phyloP scores from a whole-genome alignment of 306 rosid species.

The Urtica urens region DNA sequence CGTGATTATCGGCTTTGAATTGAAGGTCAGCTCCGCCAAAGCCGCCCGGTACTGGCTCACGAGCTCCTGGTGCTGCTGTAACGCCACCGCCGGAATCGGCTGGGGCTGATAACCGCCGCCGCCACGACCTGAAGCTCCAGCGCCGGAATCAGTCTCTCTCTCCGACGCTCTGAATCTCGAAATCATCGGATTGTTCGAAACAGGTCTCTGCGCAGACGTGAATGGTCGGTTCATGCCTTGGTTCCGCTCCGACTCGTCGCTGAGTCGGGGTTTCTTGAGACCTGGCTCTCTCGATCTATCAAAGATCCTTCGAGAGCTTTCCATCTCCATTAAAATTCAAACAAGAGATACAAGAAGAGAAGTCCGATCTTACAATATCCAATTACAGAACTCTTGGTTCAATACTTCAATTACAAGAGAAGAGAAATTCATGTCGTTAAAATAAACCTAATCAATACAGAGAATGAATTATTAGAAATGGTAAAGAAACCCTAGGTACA shows the following conservation, averaged over 20 bases:
- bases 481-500: neutral
- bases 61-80: conserved; percentile 56
- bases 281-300: conserved; percentile 77
- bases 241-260: conserved; percentile 43
- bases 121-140: conserved; percentile 41
- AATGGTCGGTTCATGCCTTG: conserved; percentile 33
- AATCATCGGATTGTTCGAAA: conserved; percentile 23
- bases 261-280: conserved; percentile 67
- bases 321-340: conserved; percentile 50
- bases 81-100: conserved; percentile 40
- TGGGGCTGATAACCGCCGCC: conserved; percentile 75
- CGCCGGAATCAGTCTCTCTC: no score
- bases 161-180: conserved; percentile 45
- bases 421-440: neutral
- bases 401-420: neutral
- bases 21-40: conserved; percentile 78
- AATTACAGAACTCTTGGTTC: neutral
- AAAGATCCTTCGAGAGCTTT: conserved; percentile 67
- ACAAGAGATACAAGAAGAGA: conserved; percentile 13
- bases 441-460: neutral
- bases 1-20: conserved; percentile 80
- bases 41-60: conserved; percentile 63
- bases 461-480: no score
- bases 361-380: neutral
- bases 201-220: conserved; percentile 36